A percentile compares a stretch with the other conserved stretches of the same genome.
phyloP scores from a whole-genome alignment of 1,284 basidiomycete genomes.

The Apiotrichum sp. region DNA sequence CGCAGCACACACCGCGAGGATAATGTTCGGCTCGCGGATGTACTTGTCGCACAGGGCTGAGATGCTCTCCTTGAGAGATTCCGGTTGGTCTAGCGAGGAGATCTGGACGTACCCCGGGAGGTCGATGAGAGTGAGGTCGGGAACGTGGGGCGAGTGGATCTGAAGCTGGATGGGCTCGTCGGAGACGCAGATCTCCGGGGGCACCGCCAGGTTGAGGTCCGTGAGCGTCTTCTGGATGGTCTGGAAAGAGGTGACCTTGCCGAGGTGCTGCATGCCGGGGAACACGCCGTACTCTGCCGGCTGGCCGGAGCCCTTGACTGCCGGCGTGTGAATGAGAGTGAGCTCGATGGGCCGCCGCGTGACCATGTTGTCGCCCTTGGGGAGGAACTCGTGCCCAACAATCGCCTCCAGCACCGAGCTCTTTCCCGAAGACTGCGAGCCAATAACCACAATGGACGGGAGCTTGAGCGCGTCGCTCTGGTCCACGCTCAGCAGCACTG shows the following conservation, averaged over 20 bases:
- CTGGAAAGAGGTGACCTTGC: conserved; percentile 81
- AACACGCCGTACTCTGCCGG: conserved; percentile 89
- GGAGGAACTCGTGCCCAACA: conserved; percentile 92
- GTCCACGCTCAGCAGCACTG: conserved; percentile 88
- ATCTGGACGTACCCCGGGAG: conserved; percentile 97
- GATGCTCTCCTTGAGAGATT: conserved; percentile 90
- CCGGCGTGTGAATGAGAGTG: conserved; percentile 86
- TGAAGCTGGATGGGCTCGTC: conserved; percentile 93
- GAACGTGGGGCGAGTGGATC: conserved; percentile 91
- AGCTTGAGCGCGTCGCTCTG: conserved; percentile 89
- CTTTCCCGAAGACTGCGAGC: conserved; percentile 96
- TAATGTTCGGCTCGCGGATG: conserved; percentile 95
- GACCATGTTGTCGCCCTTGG: conserved; percentile 97
- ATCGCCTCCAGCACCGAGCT: conserved; percentile 95
- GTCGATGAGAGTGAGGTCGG: conserved; percentile 95
- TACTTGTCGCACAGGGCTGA: conserved; percentile 85
- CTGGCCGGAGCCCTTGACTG: conserved; percentile 50
- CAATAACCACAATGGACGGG: conserved; percentile 96
- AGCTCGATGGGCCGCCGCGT: conserved; percentile 96
- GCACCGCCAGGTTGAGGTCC: conserved; percentile 91
- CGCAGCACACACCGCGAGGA: conserved; percentile 94
- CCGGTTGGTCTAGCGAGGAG: conserved; percentile 90
- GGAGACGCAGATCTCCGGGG: conserved; percentile 80
- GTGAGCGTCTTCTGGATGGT: conserved; percentile 87
- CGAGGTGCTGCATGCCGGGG: conserved; percentile 61